These are phyloP conservation scores for Arachis stenosperma DNA, from an alignment of 306 rosid species.

Conservation along the genomic window DNA sequence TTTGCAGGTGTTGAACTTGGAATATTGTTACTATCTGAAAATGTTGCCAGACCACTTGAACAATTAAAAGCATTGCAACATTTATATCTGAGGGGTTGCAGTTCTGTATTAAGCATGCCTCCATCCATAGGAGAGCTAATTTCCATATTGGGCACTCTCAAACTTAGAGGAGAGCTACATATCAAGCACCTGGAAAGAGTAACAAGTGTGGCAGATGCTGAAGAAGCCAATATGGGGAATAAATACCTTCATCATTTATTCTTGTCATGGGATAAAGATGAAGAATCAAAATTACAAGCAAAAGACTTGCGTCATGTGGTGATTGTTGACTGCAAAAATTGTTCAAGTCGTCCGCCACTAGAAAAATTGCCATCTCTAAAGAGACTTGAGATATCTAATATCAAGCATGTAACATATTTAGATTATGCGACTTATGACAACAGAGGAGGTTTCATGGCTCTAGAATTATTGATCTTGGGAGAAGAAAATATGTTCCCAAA, in stretches of 20 bases:
- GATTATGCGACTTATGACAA: neutral
- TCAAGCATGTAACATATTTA: neutral
- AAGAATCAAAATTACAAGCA: neutral
- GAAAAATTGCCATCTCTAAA: constrained; percentile 28
- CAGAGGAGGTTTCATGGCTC: constrained; percentile 21
- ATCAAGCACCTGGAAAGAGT: constrained; percentile 21
- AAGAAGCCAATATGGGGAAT: neutral
- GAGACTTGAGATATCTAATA: neutral
- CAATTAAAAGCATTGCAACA: constrained; percentile 4
- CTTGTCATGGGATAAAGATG: neutral
- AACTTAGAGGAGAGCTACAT: no score
- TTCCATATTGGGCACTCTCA: no score
- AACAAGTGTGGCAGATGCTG: neutral
- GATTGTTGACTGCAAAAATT: neutral
- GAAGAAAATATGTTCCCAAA: no score
- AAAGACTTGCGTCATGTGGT: neutral
- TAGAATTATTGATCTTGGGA: constrained; percentile 13
- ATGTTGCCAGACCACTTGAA: neutral
- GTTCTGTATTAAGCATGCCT: no score
- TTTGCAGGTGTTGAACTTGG: neutral
- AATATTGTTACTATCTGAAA: neutral
- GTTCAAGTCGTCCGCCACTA: neutral
- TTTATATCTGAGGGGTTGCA: no score
- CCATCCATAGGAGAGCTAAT: no score
- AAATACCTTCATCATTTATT: neutral